phyloP scores from a whole-genome alignment of 495 filamentous ascomycete genomes.

The Penicillium mononematosum region DNA sequence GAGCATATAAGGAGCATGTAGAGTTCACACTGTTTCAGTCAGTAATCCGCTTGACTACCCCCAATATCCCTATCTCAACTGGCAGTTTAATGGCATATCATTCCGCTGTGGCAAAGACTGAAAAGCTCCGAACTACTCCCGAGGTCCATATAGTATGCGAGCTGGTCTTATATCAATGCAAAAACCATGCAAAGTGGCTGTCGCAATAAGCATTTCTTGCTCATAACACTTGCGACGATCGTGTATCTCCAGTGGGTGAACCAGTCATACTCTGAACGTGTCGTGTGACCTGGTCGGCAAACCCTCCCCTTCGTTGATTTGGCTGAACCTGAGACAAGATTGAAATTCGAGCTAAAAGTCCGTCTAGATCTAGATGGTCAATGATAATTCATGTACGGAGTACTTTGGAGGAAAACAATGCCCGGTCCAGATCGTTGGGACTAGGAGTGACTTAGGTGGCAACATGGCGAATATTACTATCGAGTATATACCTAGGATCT shows the following conservation, averaged over 20 bases:
- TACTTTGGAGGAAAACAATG: not conserved
- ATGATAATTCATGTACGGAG: not conserved
- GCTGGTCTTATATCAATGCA: not conserved
- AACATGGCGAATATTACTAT: not conserved
- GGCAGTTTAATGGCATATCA: not conserved
- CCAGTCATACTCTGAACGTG: slow-evolving; percentile 2
- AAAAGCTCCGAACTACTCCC: not conserved
- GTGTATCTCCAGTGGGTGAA: slow-evolving; percentile 4
- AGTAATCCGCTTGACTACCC: not conserved
- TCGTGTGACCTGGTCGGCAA: slow-evolving; percentile 8
- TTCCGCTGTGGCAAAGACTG: not conserved
- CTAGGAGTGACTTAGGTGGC: not conserved
- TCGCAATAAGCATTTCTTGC: slow-evolving; percentile 4
- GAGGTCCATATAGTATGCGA: not conserved
- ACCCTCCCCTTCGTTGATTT: not conserved
- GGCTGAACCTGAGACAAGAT: slow-evolving; percentile 45
- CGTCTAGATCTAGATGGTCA: not conserved
- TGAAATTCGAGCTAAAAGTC: slow-evolving; percentile 45
- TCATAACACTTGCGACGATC: not conserved
- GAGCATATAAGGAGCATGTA: not conserved
- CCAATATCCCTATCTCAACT: too few species aligned
- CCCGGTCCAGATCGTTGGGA: not conserved
- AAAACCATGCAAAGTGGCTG: not conserved
- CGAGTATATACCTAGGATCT: not conserved
- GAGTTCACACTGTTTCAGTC: not conserved